Conservation (phyloP, 352 stramenopile genomes). For the Globisporangium solare region DNA sequence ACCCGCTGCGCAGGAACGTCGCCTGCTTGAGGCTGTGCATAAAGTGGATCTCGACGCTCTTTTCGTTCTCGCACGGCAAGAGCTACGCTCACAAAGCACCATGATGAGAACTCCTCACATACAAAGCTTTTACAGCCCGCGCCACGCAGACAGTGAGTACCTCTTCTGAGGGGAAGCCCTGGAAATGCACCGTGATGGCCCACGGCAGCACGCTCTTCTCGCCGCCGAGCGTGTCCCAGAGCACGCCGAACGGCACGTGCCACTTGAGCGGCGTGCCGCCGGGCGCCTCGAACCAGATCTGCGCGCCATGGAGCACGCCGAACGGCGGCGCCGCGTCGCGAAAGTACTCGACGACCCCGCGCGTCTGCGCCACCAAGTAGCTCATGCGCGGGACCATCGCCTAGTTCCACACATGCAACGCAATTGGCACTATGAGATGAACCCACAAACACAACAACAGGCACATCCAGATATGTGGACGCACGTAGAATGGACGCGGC, state of each 20-base stretch:
- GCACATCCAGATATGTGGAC: conserved; percentile 1
- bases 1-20: conserved; percentile 65
- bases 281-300: conserved; percentile 66
- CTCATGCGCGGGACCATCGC: conserved; percentile 81
- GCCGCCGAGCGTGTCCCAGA: conserved; percentile 47
- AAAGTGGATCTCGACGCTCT: conserved; percentile 74
- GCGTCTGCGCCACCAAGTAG: conserved; percentile 70
- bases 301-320: conserved; percentile 37
- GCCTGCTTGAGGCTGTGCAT: conserved; percentile 86
- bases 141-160: conserved; percentile 9
- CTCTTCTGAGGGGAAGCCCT: conserved; percentile 54
- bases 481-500: conserved; percentile 75
- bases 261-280: conserved; percentile 62
- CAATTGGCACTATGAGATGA: neutral
- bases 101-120: too few relatives aligned
- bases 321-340: conserved; percentile 65
- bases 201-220: conserved; percentile 38
- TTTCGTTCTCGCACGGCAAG: conserved; percentile 70
- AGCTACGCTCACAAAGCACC: conserved; percentile 25
- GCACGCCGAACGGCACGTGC: conserved; percentile 72
- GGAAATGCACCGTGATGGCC: conserved; percentile 75
- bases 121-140: neutral
- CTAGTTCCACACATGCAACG: conserved; percentile 15
- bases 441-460: neutral
- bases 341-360: conserved; percentile 76